Conservation (phyloP, 257 asterid species). For the Primulina tabacum region DNA sequence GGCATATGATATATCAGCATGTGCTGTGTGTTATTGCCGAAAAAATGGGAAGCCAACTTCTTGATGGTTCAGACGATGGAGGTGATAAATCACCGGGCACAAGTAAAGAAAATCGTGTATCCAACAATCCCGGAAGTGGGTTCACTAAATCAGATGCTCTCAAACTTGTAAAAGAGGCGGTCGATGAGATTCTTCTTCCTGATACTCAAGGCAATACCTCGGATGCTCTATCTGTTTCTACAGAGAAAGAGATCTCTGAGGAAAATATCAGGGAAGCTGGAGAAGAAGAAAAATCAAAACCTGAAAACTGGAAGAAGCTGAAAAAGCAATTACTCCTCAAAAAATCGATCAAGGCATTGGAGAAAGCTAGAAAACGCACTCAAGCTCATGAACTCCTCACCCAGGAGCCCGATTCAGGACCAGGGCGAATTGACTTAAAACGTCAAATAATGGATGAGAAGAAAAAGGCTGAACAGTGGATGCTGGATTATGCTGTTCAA, state of each 20-base stretch:
- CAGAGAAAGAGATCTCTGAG: constrained; percentile 38
- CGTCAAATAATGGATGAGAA: constrained; percentile 69
- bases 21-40: constrained; percentile 70
- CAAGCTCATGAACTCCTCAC: constrained; percentile 27
- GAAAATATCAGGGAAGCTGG: constrained; percentile 22
- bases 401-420: constrained; percentile 27
- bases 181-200: constrained; percentile 75
- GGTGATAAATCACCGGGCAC: constrained; percentile 21
- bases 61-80: constrained; percentile 66
- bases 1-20: constrained; percentile 94
- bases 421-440: constrained; percentile 59
- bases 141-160: constrained; percentile 71
- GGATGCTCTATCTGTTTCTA: constrained; percentile 46
- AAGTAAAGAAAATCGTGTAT: constrained; percentile 16
- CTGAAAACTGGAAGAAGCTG: constrained; percentile 82
- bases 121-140: constrained; percentile 28
- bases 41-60: constrained; percentile 64
- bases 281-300: constrained; percentile 25
- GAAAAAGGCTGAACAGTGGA: constrained; percentile 91
- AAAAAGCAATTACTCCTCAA: constrained; percentile 60
- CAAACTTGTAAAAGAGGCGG: constrained; percentile 81
- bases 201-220: constrained; percentile 54
- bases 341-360: constrained; percentile 76
- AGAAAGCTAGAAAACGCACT: constrained; percentile 47
- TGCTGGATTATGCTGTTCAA: constrained; percentile 90